Evolutionary conservation across 257 asterid species (phyloP), one percentile per base, ranked within the genome.

Genomic region (Sherardia arvensis): DNA sequence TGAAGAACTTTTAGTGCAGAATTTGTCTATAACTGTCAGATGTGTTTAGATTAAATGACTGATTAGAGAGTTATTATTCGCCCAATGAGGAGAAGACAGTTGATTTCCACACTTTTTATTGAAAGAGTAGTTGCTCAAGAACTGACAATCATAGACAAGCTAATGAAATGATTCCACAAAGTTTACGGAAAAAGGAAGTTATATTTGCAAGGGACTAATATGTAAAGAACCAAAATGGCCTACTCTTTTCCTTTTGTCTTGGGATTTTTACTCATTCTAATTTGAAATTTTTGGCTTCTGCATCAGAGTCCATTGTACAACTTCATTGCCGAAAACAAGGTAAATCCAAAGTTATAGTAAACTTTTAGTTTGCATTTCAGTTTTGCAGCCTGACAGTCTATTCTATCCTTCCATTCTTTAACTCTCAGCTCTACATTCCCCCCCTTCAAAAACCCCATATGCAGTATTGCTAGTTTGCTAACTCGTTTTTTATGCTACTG

Each of bases 221-320:
- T 43, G 20, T 4, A 15, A 43, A 20, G 20, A 43, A 43, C 51
- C 21, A 14, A 43, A 40, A 3, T 14, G 51, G 51, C n/a, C 51
- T 43, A 43, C 51, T 43, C 51, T 10, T 65, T 25, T 65, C 55
- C 59, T n/a, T 43, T 53, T 63, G 63, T 28, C 65, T 65, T n/a
- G 64, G 68, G 64, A 60, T 66, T 76, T 32, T 36, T 63, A 27
- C 59, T 69, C 48, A 33, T 45, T 43, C 49, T 53, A 14, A 36
- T 49, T 66, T 14, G 53, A 11, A 48, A 15, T 63, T 77, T 64
- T 57, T 36, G 56, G 48, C 40, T 62, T 54, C 62, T 74, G 51
- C 43, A 55, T 73, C 93, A 92, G 98, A 92, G 98, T 77, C 91
- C 97, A 55, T 47, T 89, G 70, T 92, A 92, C 92, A 85, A 87